Conservation (phyloP, 176 grass and related monocot species). For the Oryza glumipatula region DNA sequence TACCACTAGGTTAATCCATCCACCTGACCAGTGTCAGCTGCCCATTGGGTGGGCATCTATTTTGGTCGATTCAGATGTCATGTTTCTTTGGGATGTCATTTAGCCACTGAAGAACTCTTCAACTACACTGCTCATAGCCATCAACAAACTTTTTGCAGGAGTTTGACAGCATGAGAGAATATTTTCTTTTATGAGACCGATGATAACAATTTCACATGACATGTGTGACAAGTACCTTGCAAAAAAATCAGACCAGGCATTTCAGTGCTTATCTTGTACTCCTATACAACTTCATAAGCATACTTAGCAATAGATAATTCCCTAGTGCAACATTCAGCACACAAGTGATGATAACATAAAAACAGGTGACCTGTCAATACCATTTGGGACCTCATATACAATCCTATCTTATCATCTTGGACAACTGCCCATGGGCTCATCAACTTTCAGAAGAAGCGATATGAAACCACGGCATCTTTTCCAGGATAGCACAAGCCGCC, state of each 20-base stretch:
- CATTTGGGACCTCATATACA: background rate
- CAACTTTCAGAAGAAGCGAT: conserved; percentile 6
- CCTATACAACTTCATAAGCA: background rate
- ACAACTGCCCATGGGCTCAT: background rate
- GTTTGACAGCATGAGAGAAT: background rate
- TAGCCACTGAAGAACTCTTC: background rate
- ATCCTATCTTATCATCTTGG: conserved; percentile 9
- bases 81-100: background rate
- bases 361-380: conserved; percentile 17
- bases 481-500: background rate
- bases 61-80: background rate
- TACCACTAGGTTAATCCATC: background rate
- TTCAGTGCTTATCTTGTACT: conserved; percentile 7
- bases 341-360: conserved; percentile 15
- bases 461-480: background rate
- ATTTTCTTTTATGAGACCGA: background rate
- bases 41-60: too few relatives aligned
- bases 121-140: background rate
- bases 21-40: background rate
- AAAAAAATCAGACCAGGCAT: background rate
- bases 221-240: background rate
- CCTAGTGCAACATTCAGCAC: background rate
- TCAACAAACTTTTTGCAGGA: background rate
- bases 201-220: background rate
- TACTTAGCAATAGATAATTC: background rate